Percentiles rank a stretch among this genome's conserved stretches.
Conservation (phyloP, 2,329 filamentous ascomycete genomes). For the Xylariaceae sp. region DNA sequence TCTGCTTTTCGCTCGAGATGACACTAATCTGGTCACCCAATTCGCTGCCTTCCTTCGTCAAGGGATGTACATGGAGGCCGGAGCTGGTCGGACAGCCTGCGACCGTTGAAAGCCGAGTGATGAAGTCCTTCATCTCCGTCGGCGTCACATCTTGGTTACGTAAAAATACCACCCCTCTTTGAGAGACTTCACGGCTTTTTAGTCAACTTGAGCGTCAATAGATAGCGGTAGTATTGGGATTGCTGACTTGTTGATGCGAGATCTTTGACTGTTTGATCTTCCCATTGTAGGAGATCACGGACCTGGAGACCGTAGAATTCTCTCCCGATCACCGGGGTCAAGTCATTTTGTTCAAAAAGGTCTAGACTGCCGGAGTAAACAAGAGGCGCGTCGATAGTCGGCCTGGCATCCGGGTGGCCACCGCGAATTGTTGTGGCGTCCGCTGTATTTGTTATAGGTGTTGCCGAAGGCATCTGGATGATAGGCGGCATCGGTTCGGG, state of each 20-base stretch:
- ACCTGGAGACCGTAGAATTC: slow-evolving; percentile 33
- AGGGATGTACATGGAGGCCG: slow-evolving; percentile 50
- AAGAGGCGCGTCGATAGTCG: slow-evolving; percentile 30
- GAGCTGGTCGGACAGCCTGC: slow-evolving; percentile 46
- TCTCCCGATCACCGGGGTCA: slow-evolving; percentile 33
- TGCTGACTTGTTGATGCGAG: slow-evolving; percentile 28
- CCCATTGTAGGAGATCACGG: slow-evolving; percentile 25
- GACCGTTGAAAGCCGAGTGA: slow-evolving; percentile 39
- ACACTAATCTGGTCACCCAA: slow-evolving; percentile 53
- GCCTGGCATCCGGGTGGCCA: slow-evolving; percentile 5
- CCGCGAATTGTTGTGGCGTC: not conserved
- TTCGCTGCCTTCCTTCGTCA: slow-evolving; percentile 49
- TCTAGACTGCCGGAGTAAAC: slow-evolving; percentile 41
- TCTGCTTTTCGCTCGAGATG: slow-evolving; percentile 53
- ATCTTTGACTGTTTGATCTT: slow-evolving; percentile 17
- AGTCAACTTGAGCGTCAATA: slow-evolving; percentile 4
- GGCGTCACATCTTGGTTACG: slow-evolving; percentile 44
- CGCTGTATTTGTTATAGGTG: not conserved
- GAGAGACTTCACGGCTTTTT: slow-evolving; percentile 41
- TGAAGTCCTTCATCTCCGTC: slow-evolving; percentile 42
- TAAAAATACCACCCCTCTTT: slow-evolving; percentile 48
- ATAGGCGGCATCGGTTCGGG: not conserved
- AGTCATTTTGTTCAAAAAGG: slow-evolving; percentile 33
- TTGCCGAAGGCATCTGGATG: slow-evolving; percentile 4
- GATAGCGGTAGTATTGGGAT: not conserved